Evolutionary conservation across 345 rosid genomes (phyloP).

Genomic region (Arabis alpina): DNA sequence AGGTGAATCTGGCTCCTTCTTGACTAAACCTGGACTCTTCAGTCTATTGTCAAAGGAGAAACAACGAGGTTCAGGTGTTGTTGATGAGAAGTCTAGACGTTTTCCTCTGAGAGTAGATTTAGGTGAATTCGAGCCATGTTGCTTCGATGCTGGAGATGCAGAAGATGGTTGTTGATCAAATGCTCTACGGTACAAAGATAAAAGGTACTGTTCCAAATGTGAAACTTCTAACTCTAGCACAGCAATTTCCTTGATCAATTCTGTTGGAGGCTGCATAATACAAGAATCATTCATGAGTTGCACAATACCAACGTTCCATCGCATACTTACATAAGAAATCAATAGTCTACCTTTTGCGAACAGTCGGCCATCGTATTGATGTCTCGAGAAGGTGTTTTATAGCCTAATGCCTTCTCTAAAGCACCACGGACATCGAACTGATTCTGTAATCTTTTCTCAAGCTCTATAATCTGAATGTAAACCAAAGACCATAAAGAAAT

Average conservation of each 20-base stretch:
- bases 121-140: slow-evolving; percentile 54
- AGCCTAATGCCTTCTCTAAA: slow-evolving; percentile 86
- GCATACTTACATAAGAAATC: background rate
- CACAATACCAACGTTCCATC: slow-evolving; percentile 1
- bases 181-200: slow-evolving; percentile 80
- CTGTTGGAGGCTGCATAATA: slow-evolving; percentile 71
- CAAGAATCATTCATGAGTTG: background rate
- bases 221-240: slow-evolving; percentile 91
- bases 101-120: slow-evolving; percentile 53
- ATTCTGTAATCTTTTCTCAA: slow-evolving; percentile 83
- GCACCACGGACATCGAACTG: slow-evolving; percentile 81
- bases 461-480: slow-evolving; percentile 71
- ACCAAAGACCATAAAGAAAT: slow-evolving; percentile 4
- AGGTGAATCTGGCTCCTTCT: slow-evolving; percentile 43
- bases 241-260: slow-evolving; percentile 83
- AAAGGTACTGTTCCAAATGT: slow-evolving; percentile 89
- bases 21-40: slow-evolving; percentile 49
- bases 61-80: slow-evolving; percentile 45
- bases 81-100: slow-evolving; percentile 50
- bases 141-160: slow-evolving; percentile 59
- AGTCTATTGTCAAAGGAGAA: slow-evolving; percentile 48
- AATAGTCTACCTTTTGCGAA: slow-evolving; percentile 28
- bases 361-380: slow-evolving; percentile 52
- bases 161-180: slow-evolving; percentile 77
- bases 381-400: slow-evolving; percentile 53